Evolutionary conservation across 805 yeast species (phyloP).

Genomic region (Sugiyamaella valdiviana): DNA sequence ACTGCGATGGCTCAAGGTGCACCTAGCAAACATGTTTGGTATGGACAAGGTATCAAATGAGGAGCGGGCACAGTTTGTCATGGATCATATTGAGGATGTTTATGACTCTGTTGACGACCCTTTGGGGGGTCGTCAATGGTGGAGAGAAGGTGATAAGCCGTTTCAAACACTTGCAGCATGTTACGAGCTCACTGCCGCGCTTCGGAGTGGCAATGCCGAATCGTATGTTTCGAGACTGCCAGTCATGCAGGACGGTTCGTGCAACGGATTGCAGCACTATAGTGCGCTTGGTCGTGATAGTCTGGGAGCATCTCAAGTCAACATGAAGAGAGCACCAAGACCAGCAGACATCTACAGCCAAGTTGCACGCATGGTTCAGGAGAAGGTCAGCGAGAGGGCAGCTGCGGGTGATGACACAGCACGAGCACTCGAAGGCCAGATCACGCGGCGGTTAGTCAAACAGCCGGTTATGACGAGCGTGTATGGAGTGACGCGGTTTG

Average conservation of each 20-base stretch:
- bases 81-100: conserved; percentile 41
- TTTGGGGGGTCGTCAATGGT: conserved; percentile 34
- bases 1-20: conserved; percentile 53
- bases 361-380: conserved; percentile 47
- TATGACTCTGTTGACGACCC: conserved; percentile 47
- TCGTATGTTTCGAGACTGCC: conserved; percentile 46
- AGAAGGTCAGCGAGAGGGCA: conserved; percentile 34
- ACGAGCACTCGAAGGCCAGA: conserved; percentile 46
- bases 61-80: conserved; percentile 44
- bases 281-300: conserved; percentile 62
- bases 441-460: conserved; percentile 82
- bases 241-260: conserved; percentile 61
- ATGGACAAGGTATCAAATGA: conserved; percentile 47
- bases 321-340: conserved; percentile 37
- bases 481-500: conserved; percentile 90
- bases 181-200: conserved; percentile 47
- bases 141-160: conserved; percentile 55
- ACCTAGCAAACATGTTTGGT: conserved; percentile 54
- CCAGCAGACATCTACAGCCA: conserved; percentile 56
- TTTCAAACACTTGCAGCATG: conserved; percentile 57
- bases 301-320: conserved; percentile 58
- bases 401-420: conserved; percentile 26
- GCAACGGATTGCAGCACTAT: conserved; percentile 62
- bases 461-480: conserved; percentile 98
- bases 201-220: conserved; percentile 37